These are phyloP conservation scores for Spirogloea muscicola DNA, from an alignment of 139 green algal genomes.

Conservation along the genomic window DNA sequence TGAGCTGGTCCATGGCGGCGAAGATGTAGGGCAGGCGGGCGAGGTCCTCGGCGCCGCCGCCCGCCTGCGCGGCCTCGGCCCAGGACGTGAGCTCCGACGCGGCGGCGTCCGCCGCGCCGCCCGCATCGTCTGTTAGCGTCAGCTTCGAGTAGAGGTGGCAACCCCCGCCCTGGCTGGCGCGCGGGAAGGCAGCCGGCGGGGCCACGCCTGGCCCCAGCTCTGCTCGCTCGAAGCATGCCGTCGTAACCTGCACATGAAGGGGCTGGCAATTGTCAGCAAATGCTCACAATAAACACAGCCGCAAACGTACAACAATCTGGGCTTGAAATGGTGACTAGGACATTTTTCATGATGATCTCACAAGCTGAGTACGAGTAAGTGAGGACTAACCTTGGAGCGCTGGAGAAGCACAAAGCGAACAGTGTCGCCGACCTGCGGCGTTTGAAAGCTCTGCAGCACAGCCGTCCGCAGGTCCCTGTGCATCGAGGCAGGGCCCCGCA, in stretches of 20 bases:
- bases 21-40: constrained; percentile 24
- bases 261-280: no score
- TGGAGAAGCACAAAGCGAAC: constrained; percentile 25
- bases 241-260: no score
- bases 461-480: no score
- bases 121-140: constrained; percentile 21
- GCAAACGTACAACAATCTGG: no score
- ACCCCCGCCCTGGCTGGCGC: not conserved
- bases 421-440: constrained; percentile 4
- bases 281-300: no score
- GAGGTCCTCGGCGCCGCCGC: constrained; percentile 26
- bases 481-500: no score
- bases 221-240: no score
- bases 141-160: constrained; percentile 42
- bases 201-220: no score
- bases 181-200: no score
- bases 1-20: not conserved
- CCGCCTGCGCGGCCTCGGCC: constrained; percentile 11
- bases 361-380: no score
- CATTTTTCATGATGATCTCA: no score
- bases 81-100: constrained; percentile 1
- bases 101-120: constrained; percentile 5
- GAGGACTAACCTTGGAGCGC: constrained; percentile 29
- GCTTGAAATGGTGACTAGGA: no score
- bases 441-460: not conserved